Evolutionary conservation across 176 grass and related monocot genomes (phyloP), one percentile per base, ranked within the genome.

Genomic region (Ensete glaucum): DNA sequence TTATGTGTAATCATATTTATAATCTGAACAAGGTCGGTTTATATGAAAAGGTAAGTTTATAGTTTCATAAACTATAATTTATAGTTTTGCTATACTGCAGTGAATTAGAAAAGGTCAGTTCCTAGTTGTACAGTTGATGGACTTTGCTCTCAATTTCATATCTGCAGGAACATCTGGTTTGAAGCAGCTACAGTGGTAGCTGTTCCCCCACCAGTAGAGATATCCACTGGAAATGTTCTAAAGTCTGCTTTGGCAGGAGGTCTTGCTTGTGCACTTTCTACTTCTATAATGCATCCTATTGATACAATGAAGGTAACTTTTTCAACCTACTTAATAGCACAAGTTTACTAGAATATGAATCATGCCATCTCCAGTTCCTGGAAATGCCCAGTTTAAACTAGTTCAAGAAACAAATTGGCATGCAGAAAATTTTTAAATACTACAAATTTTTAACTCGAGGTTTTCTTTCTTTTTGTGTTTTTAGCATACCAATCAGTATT

Each of bases 171-270:
- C 77, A 87, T 98, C 82, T 98, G 95, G 90, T 98, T 98, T 84
- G 95, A 98, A 83, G 95, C 95, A 67, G 88, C 95, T 71, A 98
- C 95, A 52, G 83, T 93, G 64, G 90, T 98, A 78, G 86, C 86
- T 67, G 82, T 98, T 22, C 84, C 95, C 64, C 95, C 95, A 67
- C 90, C 95, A 68, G 86, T 98, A 49, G 85, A 98, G 72, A 93
- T 98, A 84, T 86, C 90, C 13, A 76, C 90, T 2, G 88, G 82
- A 69, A 98, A 76, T 76, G 95, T 98, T 78, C 76, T 98, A 71
- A 98, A 93, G 60, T 92, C 95, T 53, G 95, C 95, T 84, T 91
- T 98, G 80, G 95, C 90, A 80, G 95, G 95, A 71, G 90, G 95
- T 63, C 90, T 98, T 85, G 95, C 95, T 75, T 87, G 84, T 78